Base-by-base conservation (phyloP, 163 green algal genomes). In the Chlamydomonas reinhardtii region DNA sequence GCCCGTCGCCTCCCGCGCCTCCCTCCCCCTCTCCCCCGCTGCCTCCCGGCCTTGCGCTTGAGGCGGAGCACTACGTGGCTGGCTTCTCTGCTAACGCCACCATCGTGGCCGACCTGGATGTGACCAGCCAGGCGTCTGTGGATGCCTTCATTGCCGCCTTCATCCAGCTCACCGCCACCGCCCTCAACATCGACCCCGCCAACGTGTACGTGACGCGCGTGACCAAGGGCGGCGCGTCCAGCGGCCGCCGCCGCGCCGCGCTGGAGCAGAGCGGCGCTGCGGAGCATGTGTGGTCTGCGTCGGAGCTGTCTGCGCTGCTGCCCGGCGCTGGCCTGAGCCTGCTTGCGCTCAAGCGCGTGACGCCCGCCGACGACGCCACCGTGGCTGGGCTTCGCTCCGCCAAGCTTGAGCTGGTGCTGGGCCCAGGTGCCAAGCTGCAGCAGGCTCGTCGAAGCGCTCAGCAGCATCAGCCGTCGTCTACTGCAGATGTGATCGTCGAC, bases 181-280 rank as follows among this genome's bases (percentile, higher is more conserved):
- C 68, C 35, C 66, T 82, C 22, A 27, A 27, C 25, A 73, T 82
- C 35, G n/a, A 19, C 11, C 34, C 61, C 11, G 14, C 37, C 22
- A 35, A 82, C 62, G 61, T 82, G 20, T 37, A 73, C 25, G 37
- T 82, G 27, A 35, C 34, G 22, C 59, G 24, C 22, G 59, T 82
- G 34, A 73, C n/a, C 34, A 82, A 82, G 75, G 75, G 75, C 59
- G 75, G 75, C 16, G 59, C 65, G 61, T 31, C 5, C 31, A 35
- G 61, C 61, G 48, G 34, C 16, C 34, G 75, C 29, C 75, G 75
- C 62, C 32, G 39, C 5, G 39, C 39, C 39, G 39, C 39, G 39
- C 39, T 48, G 39, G 39, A 73, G 61, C 70, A 48, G 75, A 16
- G 62, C 20, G 59, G 32, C 34, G 6, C 34, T 25, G 4, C 75